A percentile compares a stretch with the other conserved stretches of the same genome.
These are phyloP conservation scores for Metroxylon sagu DNA, from an alignment of 176 grass and related monocot species.

Conservation along the genomic window DNA sequence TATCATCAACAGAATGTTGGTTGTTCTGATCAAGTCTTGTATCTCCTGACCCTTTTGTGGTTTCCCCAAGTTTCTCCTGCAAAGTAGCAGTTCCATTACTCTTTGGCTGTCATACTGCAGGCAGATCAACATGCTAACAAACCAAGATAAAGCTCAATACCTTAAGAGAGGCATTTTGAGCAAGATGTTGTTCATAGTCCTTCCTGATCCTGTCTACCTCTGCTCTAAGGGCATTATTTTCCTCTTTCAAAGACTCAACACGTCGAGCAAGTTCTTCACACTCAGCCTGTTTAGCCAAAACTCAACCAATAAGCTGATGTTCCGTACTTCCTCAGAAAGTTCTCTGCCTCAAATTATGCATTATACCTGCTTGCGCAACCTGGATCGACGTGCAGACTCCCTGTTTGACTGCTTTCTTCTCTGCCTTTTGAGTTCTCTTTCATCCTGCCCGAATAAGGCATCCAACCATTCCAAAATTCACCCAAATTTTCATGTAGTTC, in stretches of 20 bases:
- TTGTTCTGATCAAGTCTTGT: slow-evolving; percentile 42
- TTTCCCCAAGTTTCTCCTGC: slow-evolving; percentile 69
- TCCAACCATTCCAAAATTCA: too few relatives aligned
- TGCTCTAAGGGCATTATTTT: slow-evolving; percentile 85
- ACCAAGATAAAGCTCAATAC: slow-evolving; percentile 20
- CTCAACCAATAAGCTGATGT: background rate
- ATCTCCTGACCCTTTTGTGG: slow-evolving; percentile 45
- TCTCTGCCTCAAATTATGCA: background rate
- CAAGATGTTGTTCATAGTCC: slow-evolving; percentile 73
- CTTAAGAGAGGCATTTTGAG: slow-evolving; percentile 74
- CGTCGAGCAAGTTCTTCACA: slow-evolving; percentile 89
- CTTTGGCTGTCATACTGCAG: too few relatives aligned
- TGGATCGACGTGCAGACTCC: slow-evolving; percentile 96
- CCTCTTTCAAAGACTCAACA: slow-evolving; percentile 80
- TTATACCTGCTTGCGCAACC: slow-evolving; percentile 87
- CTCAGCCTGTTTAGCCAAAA: slow-evolving; percentile 65
- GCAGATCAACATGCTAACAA: too few relatives aligned
- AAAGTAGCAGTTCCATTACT: slow-evolving; percentile 8
- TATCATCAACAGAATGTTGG: slow-evolving; percentile 45
- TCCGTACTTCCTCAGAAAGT: too few relatives aligned
- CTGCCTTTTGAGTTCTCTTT: slow-evolving; percentile 89
- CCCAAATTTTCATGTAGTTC: too few relatives aligned
- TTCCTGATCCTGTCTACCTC: slow-evolving; percentile 77
- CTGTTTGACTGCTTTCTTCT: slow-evolving; percentile 98
- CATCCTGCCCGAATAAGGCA: slow-evolving; percentile 46